Conservation (phyloP, 352 stramenopile genomes). For the Blastocystis hominis region DNA sequence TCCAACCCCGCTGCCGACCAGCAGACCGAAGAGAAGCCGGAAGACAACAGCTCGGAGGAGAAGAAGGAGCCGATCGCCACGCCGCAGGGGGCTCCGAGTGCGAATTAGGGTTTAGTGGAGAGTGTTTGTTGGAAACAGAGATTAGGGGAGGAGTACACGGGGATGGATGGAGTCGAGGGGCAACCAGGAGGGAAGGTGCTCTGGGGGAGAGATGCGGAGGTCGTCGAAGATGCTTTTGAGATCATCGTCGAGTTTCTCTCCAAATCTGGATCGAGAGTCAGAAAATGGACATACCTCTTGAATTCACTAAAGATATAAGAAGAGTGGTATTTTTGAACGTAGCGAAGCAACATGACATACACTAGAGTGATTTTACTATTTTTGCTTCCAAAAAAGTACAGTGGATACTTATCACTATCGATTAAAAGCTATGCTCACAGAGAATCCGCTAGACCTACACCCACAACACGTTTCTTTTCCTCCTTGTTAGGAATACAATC, state of each 20-base stretch:
- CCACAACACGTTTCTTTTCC: conserved; percentile 38
- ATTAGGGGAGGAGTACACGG: conserved; percentile 21
- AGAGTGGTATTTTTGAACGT: conserved; percentile 29
- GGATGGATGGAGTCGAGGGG: not conserved
- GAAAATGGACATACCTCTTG: not conserved
- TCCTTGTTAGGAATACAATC: conserved; percentile 56
- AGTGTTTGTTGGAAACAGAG: conserved; percentile 7
- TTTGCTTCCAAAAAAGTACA: conserved; percentile 44
- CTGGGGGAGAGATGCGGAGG: not conserved
- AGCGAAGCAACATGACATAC: conserved; percentile 47
- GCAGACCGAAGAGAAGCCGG: not conserved
- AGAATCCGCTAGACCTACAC: not conserved
- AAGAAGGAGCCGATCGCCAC: not conserved
- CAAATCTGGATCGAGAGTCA: not conserved
- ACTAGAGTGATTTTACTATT: conserved; percentile 47
- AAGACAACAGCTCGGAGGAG: not conserved
- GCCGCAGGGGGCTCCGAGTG: too few species aligned
- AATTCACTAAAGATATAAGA: conserved; percentile 37
- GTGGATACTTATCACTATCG: conserved; percentile 7
- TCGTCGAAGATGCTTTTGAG: conserved; percentile 53
- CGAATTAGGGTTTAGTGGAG: too few species aligned
- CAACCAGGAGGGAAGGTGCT: not conserved
- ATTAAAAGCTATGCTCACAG: not conserved
- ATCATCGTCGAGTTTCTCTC: conserved; percentile 47
- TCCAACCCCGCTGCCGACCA: too few species aligned